A percentile compares a stretch with the other conserved stretches of the same genome.
phyloP scores from a whole-genome alignment of 2,329 filamentous ascomycete genomes.

The Exophiala calicioides region DNA sequence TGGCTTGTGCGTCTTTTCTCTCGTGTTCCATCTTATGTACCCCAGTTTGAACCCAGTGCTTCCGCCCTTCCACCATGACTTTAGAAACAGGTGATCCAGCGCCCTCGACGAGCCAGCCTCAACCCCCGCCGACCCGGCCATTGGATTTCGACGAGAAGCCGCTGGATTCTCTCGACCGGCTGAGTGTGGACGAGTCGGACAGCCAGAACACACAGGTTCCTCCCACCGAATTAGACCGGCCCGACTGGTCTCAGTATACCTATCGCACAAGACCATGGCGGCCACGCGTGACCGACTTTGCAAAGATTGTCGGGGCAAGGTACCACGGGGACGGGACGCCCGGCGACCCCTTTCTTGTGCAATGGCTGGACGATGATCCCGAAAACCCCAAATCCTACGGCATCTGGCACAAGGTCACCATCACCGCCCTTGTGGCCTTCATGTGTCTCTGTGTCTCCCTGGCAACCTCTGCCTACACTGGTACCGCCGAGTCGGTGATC shows the following conservation, averaged over 20 bases:
- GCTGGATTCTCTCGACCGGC: background rate
- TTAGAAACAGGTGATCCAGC: too few relatives aligned
- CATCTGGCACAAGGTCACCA: slow-evolving; percentile 41
- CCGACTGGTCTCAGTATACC: slow-evolving; percentile 19
- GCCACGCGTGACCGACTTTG: slow-evolving; percentile 17
- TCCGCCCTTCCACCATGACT: too few relatives aligned
- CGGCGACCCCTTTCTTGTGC: slow-evolving; percentile 46
- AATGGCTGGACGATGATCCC: slow-evolving; percentile 46
- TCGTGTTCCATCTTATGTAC: background rate
- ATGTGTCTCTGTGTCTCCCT: slow-evolving; percentile 61
- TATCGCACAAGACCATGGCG: slow-evolving; percentile 20
- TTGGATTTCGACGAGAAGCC: background rate
- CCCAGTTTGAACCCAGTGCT: too few relatives aligned
- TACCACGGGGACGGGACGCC: slow-evolving; percentile 44
- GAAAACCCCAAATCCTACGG: slow-evolving; percentile 44
- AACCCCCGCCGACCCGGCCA: background rate
- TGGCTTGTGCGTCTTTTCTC: background rate
- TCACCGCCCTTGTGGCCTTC: slow-evolving; percentile 41
- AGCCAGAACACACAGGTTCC: too few relatives aligned
- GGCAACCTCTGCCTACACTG: slow-evolving; percentile 58
- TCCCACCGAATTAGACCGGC: slow-evolving; percentile 32
- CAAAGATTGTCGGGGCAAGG: slow-evolving; percentile 10
- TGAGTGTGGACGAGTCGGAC: too few relatives aligned
- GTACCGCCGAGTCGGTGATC: slow-evolving; percentile 57
- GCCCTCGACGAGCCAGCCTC: background rate